Base-by-base conservation (phyloP, 768 basidiomycete genomes). In the Suillus placidus region DNA sequence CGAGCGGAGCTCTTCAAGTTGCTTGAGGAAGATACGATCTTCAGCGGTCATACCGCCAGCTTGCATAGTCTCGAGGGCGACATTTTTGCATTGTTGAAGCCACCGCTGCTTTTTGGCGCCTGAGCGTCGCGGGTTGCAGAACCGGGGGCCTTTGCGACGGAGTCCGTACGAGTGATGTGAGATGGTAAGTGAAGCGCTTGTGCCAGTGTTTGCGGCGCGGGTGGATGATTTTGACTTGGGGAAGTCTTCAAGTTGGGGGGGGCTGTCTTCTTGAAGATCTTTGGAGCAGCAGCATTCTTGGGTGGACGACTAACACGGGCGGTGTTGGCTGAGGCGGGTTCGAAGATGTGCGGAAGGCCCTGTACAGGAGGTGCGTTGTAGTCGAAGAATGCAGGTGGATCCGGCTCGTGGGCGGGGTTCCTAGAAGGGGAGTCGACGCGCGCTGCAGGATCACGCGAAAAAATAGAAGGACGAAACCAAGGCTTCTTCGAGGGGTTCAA, bases 11-110 rank as follows among this genome's bases (percentile, higher is more conserved):
- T 47, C 60, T 26, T 6, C 23, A 0, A 78, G 63, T 20, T 77
- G 75, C 56, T 66, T 14, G 62, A 75, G 43, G 51, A 78, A 75
- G 30, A 77, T 68, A 14, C 13, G 58, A 40, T 78, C 76, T 34
- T 72, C 65, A 7, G 26, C 18, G 26, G 55, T 35, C 72, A 75
- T 71, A 16, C 42, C 23, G 4, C 42, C 61, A 1, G 67, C 58
- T 6, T 18, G 35, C 72, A 75, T 77, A 12, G 72, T 26, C 55
- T 12, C 1, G 69, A 58, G 51, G 7, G 62, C 62, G 8, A 47
- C 40, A 2, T 30, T 35, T 2, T 38, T 32, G 69, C 67, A 30
- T 66, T 60, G 38, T 66, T 57, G 4, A 45, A 0, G 62, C 45
- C 23, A n/a, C 58, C 8, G 7, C 37, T 2, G 51, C 57, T 60